Evolutionary conservation across 441 rosid species (phyloP).

Genomic region (Corymbia calophylla): DNA sequence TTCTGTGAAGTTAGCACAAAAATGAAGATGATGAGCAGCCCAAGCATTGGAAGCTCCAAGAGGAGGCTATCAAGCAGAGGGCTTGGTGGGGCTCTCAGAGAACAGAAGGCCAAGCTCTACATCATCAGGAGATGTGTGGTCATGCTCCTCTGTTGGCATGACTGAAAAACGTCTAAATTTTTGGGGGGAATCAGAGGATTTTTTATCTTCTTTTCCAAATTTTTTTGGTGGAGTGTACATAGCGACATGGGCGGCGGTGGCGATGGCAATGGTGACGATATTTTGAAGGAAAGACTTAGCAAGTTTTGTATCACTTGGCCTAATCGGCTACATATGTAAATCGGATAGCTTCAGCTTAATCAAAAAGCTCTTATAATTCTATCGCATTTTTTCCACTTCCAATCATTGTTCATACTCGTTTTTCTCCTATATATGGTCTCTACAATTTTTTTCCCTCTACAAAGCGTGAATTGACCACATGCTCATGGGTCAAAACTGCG

Average conservation of each 20-base stretch:
- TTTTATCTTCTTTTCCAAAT: neutral
- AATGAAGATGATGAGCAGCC: conserved; percentile 52
- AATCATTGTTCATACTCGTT: neutral
- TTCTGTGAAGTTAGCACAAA: neutral
- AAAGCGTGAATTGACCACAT: neutral
- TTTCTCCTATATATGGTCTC: neutral
- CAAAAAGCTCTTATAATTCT: neutral
- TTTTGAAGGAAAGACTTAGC: neutral
- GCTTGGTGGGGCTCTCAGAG: conserved; percentile 63
- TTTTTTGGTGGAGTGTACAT: conserved; percentile 34
- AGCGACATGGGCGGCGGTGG: neutral
- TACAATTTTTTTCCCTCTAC: neutral
- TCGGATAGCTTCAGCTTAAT: neutral
- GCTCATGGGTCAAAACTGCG: neutral
- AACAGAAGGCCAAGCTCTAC: conserved; percentile 87
- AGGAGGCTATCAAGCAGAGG: conserved; percentile 81
- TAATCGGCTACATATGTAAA: neutral
- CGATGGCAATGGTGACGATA: neutral
- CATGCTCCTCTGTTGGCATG: conserved; percentile 98
- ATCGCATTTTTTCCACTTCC: neutral
- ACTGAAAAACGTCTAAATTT: conserved; percentile 14
- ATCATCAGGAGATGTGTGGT: conserved; percentile 90
- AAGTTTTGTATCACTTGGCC: conserved; percentile 18
- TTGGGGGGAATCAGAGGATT: neutral
- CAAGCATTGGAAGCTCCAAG: conserved; percentile 54